phyloP scores from a whole-genome alignment of 345 rosid species.

The Rhodamnia rubescens region DNA sequence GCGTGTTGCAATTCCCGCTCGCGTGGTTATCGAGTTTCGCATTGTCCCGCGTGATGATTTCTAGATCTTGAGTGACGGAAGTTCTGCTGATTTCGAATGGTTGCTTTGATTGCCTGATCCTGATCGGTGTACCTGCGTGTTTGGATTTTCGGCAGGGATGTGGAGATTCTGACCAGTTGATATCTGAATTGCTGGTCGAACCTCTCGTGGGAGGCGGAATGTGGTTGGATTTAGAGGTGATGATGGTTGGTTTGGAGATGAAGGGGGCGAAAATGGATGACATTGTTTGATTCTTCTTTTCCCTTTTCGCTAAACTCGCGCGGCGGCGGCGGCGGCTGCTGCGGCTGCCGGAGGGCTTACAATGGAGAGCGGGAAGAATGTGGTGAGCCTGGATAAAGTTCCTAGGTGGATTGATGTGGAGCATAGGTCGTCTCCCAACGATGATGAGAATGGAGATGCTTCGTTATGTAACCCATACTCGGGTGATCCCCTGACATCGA shows the following conservation, averaged over 20 bases:
- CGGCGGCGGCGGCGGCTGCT: not conserved
- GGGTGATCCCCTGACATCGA: constrained; percentile 59
- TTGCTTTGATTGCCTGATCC: not conserved
- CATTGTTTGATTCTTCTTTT: not conserved
- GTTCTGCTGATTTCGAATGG: not conserved
- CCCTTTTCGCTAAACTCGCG: not conserved
- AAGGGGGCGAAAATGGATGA: not conserved
- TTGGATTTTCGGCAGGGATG: not conserved
- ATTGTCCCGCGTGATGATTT: not conserved
- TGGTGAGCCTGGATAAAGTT: constrained; percentile 77
- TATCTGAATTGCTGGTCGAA: not conserved
- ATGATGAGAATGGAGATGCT: constrained; percentile 51
- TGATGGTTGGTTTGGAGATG: not conserved
- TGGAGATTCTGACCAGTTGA: not conserved
- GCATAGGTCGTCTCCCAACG: constrained; percentile 38
- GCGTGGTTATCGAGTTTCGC: not conserved
- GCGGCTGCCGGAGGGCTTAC: constrained; percentile 22
- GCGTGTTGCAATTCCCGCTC: not conserved
- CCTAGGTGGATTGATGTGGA: constrained; percentile 93
- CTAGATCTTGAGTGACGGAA: not conserved
- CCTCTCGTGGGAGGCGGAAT: not conserved
- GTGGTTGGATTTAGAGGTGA: not conserved
- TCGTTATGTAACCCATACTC: constrained; percentile 45
- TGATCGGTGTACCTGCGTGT: not conserved
- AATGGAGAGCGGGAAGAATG: constrained; percentile 48